Percentiles rank a stretch among this genome's conserved stretches.
These are phyloP conservation scores for Claviceps maximensis DNA, from an alignment of 2,329 filamentous ascomycete genomes.

Conservation along the genomic window DNA sequence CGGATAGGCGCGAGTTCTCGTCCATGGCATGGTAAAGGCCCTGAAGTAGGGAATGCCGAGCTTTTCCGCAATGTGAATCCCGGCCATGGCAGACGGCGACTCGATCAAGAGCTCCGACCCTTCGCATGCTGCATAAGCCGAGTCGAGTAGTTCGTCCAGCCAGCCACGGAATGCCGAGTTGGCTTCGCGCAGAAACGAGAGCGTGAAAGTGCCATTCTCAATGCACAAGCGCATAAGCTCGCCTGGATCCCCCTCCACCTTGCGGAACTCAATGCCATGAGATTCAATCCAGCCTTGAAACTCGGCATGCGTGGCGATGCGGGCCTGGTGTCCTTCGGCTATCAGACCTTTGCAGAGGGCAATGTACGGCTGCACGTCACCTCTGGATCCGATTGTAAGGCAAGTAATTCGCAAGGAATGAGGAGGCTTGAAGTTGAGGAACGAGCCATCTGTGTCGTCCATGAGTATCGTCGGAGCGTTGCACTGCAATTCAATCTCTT, in stretches of 20 bases:
- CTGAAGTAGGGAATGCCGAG: slow-evolving; percentile 90
- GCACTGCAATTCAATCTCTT: slow-evolving; percentile 28
- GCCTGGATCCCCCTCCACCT: slow-evolving; percentile 79
- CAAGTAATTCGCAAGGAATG: slow-evolving; percentile 76
- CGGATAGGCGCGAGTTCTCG: slow-evolving; percentile 84
- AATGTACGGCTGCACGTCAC: slow-evolving; percentile 96
- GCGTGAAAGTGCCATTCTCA: slow-evolving; percentile 94
- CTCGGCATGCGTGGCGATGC: slow-evolving; percentile 84
- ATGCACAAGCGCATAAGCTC: slow-evolving; percentile 95
- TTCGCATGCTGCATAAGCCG: slow-evolving; percentile 73
- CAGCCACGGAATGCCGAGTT: slow-evolving; percentile 83
- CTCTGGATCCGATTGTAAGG: slow-evolving; percentile 86
- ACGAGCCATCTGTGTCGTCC: slow-evolving; percentile 76
- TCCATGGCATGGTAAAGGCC: slow-evolving; percentile 98
- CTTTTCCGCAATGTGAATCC: slow-evolving; percentile 93
- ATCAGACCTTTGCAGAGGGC: slow-evolving; percentile 83
- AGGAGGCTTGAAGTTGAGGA: slow-evolving; percentile 80
- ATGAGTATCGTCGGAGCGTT: slow-evolving; percentile 69
- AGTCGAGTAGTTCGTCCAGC: slow-evolving; percentile 77
- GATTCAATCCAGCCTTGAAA: slow-evolving; percentile 80
- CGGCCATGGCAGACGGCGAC: slow-evolving; percentile 91
- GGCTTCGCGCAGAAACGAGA: slow-evolving; percentile 77
- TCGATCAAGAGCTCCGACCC: slow-evolving; percentile 85
- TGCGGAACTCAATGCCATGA: slow-evolving; percentile 88
- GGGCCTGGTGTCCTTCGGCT: slow-evolving; percentile 72